phyloP scores from a whole-genome alignment of 768 basidiomycete species.

The Leccinellum rugosiceps region DNA sequence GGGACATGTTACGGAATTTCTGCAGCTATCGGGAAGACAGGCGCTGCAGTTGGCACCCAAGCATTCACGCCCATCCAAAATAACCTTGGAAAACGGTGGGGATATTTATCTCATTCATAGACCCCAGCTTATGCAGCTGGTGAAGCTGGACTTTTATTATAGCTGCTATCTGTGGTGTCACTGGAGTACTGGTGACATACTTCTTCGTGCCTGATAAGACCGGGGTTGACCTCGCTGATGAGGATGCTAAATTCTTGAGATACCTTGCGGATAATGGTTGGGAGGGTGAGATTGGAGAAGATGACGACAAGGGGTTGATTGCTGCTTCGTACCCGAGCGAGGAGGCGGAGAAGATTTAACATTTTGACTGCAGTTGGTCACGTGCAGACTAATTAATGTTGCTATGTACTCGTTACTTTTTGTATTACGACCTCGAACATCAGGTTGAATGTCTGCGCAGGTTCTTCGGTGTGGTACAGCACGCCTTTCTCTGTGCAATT shows the following conservation, averaged over 20 bases:
- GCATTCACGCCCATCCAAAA: slow-evolving; percentile 67
- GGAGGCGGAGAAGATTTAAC: slow-evolving; percentile 8
- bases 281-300: slow-evolving; percentile 61
- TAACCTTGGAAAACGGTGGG: slow-evolving; percentile 62
- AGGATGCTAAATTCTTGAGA: slow-evolving; percentile 58
- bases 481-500: slow-evolving; percentile 18
- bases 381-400: slow-evolving; percentile 9
- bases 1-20: slow-evolving; percentile 71
- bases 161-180: slow-evolving; percentile 63
- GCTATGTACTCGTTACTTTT: background rate
- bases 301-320: slow-evolving; percentile 36
- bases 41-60: slow-evolving; percentile 70
- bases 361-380: no score
- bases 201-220: slow-evolving; percentile 70
- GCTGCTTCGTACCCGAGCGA: slow-evolving; percentile 9
- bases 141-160: slow-evolving; percentile 65
- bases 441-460: slow-evolving; percentile 18
- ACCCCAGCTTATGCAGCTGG: background rate
- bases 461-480: slow-evolving; percentile 14
- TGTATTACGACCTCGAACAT: background rate
- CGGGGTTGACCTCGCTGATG: slow-evolving; percentile 61
- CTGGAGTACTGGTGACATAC: slow-evolving; percentile 62
- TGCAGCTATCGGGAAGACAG: slow-evolving; percentile 66
- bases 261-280: slow-evolving; percentile 64
- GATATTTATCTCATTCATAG: background rate